Base-by-base conservation (phyloP, 352 stramenopile species). In the Phytophthora fragariaefolia region DNA sequence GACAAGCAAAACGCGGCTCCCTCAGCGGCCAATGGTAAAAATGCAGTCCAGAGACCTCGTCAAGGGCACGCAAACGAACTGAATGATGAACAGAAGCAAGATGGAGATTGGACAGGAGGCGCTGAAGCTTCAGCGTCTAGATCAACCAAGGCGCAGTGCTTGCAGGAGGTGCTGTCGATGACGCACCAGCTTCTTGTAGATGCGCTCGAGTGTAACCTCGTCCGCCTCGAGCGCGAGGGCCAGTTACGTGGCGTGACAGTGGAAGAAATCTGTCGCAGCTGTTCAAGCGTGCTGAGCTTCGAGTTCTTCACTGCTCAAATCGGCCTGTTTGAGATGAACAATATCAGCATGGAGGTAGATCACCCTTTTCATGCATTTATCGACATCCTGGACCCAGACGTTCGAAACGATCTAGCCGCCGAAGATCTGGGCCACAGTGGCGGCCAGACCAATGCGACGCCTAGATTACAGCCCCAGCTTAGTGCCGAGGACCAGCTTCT, bases 311-410 rank as follows among this genome's bases (percentile, higher is more conserved):
- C 85, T 10, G 81, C 85, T 27, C 79, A 97, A 51, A 89, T 99
- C 42, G 97, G 96, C 23, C 90, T 97, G n/a, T 98, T 98, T 73
- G 96, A 98, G 77, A 97, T 98, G 80, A 99, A 99, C 79, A 97
- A 98, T 63, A 91, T 98, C 34, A 94, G 93, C 47, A 82, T 99
- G 69, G 86, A 98, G 66, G 76, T 93, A 28, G 83, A 92, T 53
- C 85, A 98, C 69, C 85, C 92, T 8, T 91, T 92, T 57, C 79
- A 78, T 22, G 79, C 79, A 3, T 81, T 90, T 9, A 79, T 88
- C 27, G 84, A 93, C 57, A 83, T 93, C 18, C 60, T 93, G n/a
- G 84, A 91, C 34, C 75, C 79, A 9, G 76, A 84, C n/a, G 63
- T 73, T 1, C 55, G 73, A 63, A 57, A 69, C 10, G 66, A 79